These are phyloP conservation scores for Triticum timopheevii DNA, from an alignment of 176 grass and related monocot species.

Conservation along the genomic window DNA sequence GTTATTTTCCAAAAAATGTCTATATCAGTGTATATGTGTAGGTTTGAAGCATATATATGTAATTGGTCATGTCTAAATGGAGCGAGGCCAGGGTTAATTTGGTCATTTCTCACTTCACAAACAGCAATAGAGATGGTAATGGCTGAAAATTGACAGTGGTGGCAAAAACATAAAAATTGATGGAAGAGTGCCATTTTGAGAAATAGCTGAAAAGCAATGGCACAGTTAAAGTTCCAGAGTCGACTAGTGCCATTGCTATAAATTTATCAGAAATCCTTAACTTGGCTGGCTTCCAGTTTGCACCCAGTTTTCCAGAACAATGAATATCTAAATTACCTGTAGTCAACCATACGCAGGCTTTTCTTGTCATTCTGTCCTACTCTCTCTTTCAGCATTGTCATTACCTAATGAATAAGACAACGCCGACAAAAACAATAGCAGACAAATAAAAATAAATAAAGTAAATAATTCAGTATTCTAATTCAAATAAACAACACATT, in stretches of 20 bases:
- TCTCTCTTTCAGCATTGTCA: constrained; percentile 88
- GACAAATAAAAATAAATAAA: background rate
- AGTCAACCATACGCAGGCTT: constrained; percentile 71
- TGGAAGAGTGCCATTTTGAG: no score
- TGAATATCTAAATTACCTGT: constrained; percentile 58
- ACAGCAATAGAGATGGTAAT: no score
- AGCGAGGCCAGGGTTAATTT: no score
- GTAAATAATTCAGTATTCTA: constrained; percentile 3
- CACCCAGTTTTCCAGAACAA: background rate
- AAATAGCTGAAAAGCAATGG: no score
- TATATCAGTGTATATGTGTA: constrained; percentile 3
- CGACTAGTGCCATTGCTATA: background rate
- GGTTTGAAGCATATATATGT: constrained; percentile 22
- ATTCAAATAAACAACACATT: constrained; percentile 1
- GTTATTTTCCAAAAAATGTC: background rate
- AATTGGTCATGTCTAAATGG: no score
- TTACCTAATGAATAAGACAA: constrained; percentile 52
- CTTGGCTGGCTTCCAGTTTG: background rate
- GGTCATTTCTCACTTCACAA: no score
- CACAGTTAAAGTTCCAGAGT: no score
- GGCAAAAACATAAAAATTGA: no score
- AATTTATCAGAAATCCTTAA: background rate
- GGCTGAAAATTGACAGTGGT: no score
- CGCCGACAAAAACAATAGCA: background rate
- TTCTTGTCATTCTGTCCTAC: constrained; percentile 86